Base-by-base conservation (phyloP, 2,329 filamentous ascomycete species). In the Ascochyta fabae region DNA sequence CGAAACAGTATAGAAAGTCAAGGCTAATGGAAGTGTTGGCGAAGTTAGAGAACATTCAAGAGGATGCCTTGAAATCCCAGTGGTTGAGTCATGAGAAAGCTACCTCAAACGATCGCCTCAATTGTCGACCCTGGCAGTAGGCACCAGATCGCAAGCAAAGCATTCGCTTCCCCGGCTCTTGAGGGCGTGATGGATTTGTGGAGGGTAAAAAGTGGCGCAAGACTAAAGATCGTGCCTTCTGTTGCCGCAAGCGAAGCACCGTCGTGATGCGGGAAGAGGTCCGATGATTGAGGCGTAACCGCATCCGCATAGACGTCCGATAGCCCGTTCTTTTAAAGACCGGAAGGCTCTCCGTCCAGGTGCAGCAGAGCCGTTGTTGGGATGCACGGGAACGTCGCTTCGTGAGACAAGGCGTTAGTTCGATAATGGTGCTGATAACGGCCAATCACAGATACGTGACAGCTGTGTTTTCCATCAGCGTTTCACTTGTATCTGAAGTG, bases 341-440 rank as follows among this genome's bases (percentile, higher is more conserved):
- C 53, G 46, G 47, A 56, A 41, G 36, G 13, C 36, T 23, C 22
- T 43, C 47, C 42, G 46, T 41, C n/a, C 46, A 41, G 9, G 41
- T 46, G 35, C 46, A 49, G 22, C 27, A 49, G 26, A 44, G 31
- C 47, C 31, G 47, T 53, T 56, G 51, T 55, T 55, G 47, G 36
- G 46, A 47, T 46, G 27, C 45, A 44, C 40, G 45, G 39, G 27
- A 29, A 31, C 16, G 34, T 42, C 46, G 27, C 22, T 48, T 45
- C 45, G 47, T 47, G 53, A 41, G 42, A 47, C 29, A 33, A 46
- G 23, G 29, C 41, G n/a, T 46, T 50, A 46, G 47, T 31, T 45
- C 22, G 26, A 38, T 16, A 33, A 43, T 23, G n/a, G 23, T 38
- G 5, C 22, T 15, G 16, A 15, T 12, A 29, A 19, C 13, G 10